Evolutionary conservation across 1,139 yeast species (phyloP).

Genomic region (Pneumocystis oryctolagi): DNA sequence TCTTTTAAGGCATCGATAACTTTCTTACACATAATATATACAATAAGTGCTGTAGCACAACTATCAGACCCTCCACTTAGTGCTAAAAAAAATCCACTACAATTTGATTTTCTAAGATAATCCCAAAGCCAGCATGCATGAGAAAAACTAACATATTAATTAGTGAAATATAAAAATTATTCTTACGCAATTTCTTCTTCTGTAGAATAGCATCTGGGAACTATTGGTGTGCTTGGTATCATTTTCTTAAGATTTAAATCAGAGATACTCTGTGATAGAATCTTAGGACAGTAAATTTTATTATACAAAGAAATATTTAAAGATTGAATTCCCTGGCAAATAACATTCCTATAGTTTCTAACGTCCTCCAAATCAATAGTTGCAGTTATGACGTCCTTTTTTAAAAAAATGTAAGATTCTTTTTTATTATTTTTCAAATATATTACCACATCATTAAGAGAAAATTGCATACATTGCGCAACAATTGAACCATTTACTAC

Average conservation of each 20-base stretch:
- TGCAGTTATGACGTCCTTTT: conserved; percentile 86
- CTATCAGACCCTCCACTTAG: conserved; percentile 95
- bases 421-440: background rate
- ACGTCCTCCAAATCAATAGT: conserved; percentile 89
- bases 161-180: background rate
- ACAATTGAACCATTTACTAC: conserved; percentile 81
- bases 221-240: conserved; percentile 39
- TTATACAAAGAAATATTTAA: conserved; percentile 39
- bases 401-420: conserved; percentile 21
- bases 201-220: conserved; percentile 55
- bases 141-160: conserved; percentile 33
- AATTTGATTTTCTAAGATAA: conserved; percentile 72
- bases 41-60: conserved; percentile 92
- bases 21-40: conserved; percentile 81
- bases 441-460: conserved; percentile 20
- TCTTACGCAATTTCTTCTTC: conserved; percentile 76
- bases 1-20: conserved; percentile 53
- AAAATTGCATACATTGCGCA: conserved; percentile 87
- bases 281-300: conserved; percentile 45
- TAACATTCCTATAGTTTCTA: conserved; percentile 56
- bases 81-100: conserved; percentile 86
- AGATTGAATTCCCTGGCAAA: conserved; percentile 66
- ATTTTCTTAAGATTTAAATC: conserved; percentile 43
- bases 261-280: conserved; percentile 42
- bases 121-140: conserved; percentile 99